Evolutionary conservation across 352 stramenopile genomes (phyloP).

Genomic region (Phytophthora sansomeana): DNA sequence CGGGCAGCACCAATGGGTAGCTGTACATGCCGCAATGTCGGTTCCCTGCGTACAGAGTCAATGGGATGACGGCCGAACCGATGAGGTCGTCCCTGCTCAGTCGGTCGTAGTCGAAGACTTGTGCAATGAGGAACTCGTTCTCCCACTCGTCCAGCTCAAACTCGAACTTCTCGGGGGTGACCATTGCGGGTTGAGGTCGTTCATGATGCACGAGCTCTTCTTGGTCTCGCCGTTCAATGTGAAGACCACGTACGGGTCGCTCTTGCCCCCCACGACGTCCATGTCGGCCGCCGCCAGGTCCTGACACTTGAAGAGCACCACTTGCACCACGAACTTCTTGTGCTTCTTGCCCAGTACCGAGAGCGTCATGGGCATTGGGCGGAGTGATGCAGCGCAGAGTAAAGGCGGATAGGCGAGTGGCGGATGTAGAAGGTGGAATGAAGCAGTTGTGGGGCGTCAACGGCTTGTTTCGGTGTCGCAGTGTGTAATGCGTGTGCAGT

Average conservation of each 20-base stretch:
- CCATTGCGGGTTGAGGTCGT: constrained; percentile 77
- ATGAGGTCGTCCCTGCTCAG: constrained; percentile 78
- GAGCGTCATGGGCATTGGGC: constrained; percentile 8
- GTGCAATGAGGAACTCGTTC: constrained; percentile 67
- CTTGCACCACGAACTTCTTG: constrained; percentile 56
- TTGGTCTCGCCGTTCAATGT: constrained; percentile 48
- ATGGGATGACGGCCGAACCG: constrained; percentile 69
- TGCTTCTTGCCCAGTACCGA: constrained; percentile 15
- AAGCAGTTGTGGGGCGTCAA: constrained; percentile 11
- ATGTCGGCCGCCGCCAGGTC: constrained; percentile 61
- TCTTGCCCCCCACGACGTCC: constrained; percentile 68
- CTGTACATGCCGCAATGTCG: constrained; percentile 73
- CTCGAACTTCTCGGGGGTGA: constrained; percentile 78
- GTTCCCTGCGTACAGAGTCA: constrained; percentile 64
- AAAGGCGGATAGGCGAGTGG: not conserved
- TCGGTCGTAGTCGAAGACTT: constrained; percentile 80
- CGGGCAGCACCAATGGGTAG: constrained; percentile 74
- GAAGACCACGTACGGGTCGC: constrained; percentile 82
- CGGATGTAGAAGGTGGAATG: constrained; percentile 32
- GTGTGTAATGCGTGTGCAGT: constrained; percentile 15
- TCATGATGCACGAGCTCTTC: constrained; percentile 76
- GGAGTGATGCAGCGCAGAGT: too few relatives aligned
- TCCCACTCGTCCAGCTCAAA: constrained; percentile 71
- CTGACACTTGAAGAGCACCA: constrained; percentile 74
- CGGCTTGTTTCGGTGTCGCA: constrained; percentile 26